Evolutionary conservation across 2,329 filamentous ascomycete species (phyloP).

Genomic region (Talaromyces islandicus): DNA sequence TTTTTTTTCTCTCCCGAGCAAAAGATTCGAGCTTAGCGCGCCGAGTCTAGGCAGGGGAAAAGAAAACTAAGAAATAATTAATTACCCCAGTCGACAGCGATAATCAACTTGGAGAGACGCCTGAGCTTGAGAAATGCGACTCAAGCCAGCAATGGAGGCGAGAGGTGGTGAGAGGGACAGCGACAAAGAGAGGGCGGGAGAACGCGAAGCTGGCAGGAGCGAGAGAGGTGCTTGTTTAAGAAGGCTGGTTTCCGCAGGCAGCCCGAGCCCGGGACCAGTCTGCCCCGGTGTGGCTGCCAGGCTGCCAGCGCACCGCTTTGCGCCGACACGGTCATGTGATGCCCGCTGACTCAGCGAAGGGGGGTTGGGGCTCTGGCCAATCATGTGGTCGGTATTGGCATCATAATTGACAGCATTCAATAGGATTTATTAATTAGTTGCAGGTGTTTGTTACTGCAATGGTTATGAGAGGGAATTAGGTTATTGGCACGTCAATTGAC

Average conservation of each 20-base stretch:
- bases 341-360: slow-evolving; percentile 5
- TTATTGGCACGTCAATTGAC: too few relatives aligned
- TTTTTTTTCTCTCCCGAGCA: background rate
- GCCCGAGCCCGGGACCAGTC: background rate
- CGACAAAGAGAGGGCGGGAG: background rate
- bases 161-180: background rate
- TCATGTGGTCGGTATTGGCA: background rate
- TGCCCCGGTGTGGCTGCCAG: background rate
- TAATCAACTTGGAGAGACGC: background rate
- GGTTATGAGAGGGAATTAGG: too few relatives aligned
- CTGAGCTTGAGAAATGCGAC: background rate
- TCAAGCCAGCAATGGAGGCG: background rate
- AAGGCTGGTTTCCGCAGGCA: slow-evolving; percentile 8
- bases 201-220: slow-evolving; percentile 4
- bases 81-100: background rate
- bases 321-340: slow-evolving; percentile 9
- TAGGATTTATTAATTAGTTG: too few relatives aligned
- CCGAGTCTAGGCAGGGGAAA: background rate
- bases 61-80: background rate
- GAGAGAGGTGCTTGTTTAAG: slow-evolving; percentile 8
- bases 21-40: slow-evolving; percentile 2
- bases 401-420: too few relatives aligned
- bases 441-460: too few relatives aligned
- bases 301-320: background rate
- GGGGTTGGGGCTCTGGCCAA: background rate